phyloP scores from a whole-genome alignment of 2,329 filamentous ascomycete genomes.

The Mycosphaerella sp. region DNA sequence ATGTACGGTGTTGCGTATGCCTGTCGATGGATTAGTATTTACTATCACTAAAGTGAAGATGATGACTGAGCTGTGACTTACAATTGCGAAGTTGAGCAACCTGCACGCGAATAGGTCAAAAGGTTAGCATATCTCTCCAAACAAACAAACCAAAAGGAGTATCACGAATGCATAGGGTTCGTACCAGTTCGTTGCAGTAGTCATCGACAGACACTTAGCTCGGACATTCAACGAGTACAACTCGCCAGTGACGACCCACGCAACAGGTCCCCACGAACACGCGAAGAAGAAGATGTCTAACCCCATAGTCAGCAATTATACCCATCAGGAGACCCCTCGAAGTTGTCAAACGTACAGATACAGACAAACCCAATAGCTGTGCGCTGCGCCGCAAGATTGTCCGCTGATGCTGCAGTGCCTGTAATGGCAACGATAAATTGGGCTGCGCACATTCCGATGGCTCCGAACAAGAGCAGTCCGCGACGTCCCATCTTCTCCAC shows the following conservation, averaged over 20 bases:
- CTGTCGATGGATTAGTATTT: too few relatives aligned
- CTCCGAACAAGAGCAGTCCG: constrained; percentile 65
- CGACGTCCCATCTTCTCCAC: constrained; percentile 70
- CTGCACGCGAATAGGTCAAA: constrained; percentile 36
- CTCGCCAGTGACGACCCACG: constrained; percentile 43
- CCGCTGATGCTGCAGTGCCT: constrained; percentile 31
- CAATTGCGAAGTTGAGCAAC: constrained; percentile 33
- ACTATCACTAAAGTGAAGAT: too few relatives aligned
- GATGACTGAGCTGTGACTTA: too few relatives aligned
- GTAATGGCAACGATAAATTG: constrained; percentile 47
- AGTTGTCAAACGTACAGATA: constrained; percentile 15
- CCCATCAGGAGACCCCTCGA: too few relatives aligned
- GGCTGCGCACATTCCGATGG: constrained; percentile 60
- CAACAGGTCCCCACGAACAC: constrained; percentile 12
- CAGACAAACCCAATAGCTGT: constrained; percentile 25
- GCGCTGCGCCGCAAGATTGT: constrained; percentile 20
- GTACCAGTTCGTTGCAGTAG: constrained; percentile 7
- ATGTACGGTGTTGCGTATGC: constrained; percentile 47
- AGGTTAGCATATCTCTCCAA: background rate
- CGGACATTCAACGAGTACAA: constrained; percentile 33
- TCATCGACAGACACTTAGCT: constrained; percentile 31
- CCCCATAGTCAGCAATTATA: too few relatives aligned
- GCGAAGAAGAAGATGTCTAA: constrained; percentile 27
- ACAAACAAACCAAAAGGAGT: too few relatives aligned
- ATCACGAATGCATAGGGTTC: background rate